Evolutionary conservation across 2,329 filamentous ascomycete genomes (phyloP), one percentile per base, ranked within the genome.

Genomic region (Hypoxylon sp.): DNA sequence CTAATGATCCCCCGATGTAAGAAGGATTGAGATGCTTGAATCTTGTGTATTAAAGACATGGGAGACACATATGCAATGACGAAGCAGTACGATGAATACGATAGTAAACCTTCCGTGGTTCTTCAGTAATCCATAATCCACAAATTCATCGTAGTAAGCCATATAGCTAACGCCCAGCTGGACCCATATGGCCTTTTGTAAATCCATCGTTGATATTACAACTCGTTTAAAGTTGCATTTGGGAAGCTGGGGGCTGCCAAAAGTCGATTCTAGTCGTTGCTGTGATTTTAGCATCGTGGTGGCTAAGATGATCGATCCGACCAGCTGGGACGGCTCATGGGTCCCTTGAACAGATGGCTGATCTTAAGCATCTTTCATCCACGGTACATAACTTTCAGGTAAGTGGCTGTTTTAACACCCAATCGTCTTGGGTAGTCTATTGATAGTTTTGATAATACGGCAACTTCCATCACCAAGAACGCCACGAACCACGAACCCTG

Each of bases 261-360:
- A 52, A 51, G 57, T 50, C 27, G 30, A 29, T 41, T 43, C 32
- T 14, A 48, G 52, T 32, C 56, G 43, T 61, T 58, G 51, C 59
- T 51, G 46, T 32, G 52, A 29, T 21, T 29, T 60, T 47, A 27
- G 23, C 34, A 39, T 23, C 19, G 9, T 57, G 65, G 71, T 73
- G 72, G 73, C 73, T 70, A 45, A 59, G 65, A 63, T 65, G 62
- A 68, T 69, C 61, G 72, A 70, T 66, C 73, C 71, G 53, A 65
- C 68, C 60, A 27, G 69, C 63, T 71, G 71, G 73, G 67, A 71
- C 71, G 59, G 67, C 63, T 59, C 67, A 63, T 65, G 58, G 65
- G 70, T 54, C 67, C 73, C 69, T 67, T 56, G 66, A 60, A 53
- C 50, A 45, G 57, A 67, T 67, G 53, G 62, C 65, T 67, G 66